Evolutionary conservation across 371 early-diverging fungal species (phyloP), one percentile per base, ranked within the genome.

Genomic region (Actinomortierella ambigua): DNA sequence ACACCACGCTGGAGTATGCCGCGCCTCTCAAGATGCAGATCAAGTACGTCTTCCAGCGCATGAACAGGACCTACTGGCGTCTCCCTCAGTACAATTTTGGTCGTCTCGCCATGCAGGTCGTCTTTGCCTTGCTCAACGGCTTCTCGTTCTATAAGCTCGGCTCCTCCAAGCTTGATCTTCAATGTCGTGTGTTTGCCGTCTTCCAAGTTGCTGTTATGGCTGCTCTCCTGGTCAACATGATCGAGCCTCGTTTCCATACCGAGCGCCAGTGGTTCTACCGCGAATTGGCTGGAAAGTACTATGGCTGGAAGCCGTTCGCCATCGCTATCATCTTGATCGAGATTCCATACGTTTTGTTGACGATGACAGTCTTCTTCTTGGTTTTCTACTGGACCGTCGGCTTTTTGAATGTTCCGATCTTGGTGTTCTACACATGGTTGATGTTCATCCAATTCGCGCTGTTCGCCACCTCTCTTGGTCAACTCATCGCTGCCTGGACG

Each of bases 371-470:
- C 61, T 87, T 87, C 78, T 84, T 86, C 81, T 64, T 85, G 48
- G 77, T 82, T 61, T 79, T 86, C 75, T 89, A 93, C 82, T 93
- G 87, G 87, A 85, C 89, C 29, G 87, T 82, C 20, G 89, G 90
- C 17, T 80, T 91, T 42, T 73, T 79, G 61, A 75, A 68, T 7
- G 66, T 29, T 8, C 83, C 84, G 29, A 80, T 68, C 44, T 78
- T 82, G 73, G 82, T 80, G 24, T 81, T 81, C 47, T 91, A 82
- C 73, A 86, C 92, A 57, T 89, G 85, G 60, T 57, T 91, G 20
- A 77, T 86, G 54, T 68, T 86, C 42, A 73, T 83, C 51, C 65
- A 87, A 23, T 88, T 88, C 69, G 80, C 85, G 43, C 65, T 88
- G 53, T 90, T 86, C 68, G 81, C 88, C 41, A 77, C 88, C 51